Conservation (phyloP, 768 basidiomycete species). For the Amanita rimosa region DNA sequence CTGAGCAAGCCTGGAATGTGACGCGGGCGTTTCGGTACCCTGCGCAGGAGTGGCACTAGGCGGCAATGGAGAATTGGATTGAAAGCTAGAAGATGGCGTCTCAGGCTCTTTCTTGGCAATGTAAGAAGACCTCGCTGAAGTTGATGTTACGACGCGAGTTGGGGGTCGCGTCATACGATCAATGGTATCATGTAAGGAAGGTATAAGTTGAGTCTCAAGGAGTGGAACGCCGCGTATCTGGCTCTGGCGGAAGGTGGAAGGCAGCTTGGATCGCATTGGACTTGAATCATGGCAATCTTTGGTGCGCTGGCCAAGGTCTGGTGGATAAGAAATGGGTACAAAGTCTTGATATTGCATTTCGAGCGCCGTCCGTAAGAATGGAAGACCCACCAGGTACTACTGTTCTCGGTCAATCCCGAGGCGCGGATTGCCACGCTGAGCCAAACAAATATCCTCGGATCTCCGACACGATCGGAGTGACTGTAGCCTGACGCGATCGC, state of each 20-base stretch:
- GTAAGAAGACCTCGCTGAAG: constrained; percentile 4
- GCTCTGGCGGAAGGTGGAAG: constrained; percentile 23
- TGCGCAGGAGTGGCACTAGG: constrained; percentile 8
- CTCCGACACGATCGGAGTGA: no score
- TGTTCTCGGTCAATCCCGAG: no score
- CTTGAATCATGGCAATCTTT: constrained; percentile 3
- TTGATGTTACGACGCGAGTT: constrained; percentile 14
- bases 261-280: constrained; percentile 5
- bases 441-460: no score
- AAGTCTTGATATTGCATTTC: constrained; percentile 6
- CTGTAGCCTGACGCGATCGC: background rate
- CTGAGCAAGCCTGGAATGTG: constrained; percentile 19
- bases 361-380: no score
- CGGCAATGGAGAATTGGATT: constrained; percentile 7
- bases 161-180: constrained; percentile 60
- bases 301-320: background rate
- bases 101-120: background rate
- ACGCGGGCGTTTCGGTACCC: constrained; percentile 14
- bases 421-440: no score
- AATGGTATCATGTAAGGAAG: constrained; percentile 62
- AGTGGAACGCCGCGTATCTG: constrained; percentile 43
- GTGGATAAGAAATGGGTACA: constrained; percentile 9
- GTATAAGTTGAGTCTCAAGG: constrained; percentile 54
- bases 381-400: no score
- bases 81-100: background rate